Percentiles rank a stretch among this genome's conserved stretches.
These are phyloP conservation scores for Apiospora marii DNA, from an alignment of 2,329 filamentous ascomycete species.

Conservation along the genomic window DNA sequence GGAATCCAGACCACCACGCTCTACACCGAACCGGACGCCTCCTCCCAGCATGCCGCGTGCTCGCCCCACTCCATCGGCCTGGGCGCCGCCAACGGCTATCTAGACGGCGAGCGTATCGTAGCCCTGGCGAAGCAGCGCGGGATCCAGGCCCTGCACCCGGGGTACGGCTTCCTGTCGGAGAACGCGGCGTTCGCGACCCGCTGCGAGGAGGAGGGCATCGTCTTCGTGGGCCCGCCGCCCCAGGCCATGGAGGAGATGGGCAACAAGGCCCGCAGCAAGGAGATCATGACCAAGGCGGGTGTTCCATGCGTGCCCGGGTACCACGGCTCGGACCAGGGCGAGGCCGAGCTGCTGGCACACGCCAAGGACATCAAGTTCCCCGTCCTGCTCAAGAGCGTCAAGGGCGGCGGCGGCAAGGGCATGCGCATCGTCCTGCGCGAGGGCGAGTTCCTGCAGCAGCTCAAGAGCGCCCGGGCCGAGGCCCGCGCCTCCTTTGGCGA, in stretches of 20 bases:
- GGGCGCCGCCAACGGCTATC: conserved; percentile 83
- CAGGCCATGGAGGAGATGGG: conserved; percentile 79
- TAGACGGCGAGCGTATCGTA: conserved; percentile 94
- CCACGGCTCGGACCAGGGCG: conserved; percentile 84
- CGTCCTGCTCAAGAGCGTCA: conserved; percentile 81
- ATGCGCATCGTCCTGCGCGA: conserved; percentile 77
- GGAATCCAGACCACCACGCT: conserved; percentile 94
- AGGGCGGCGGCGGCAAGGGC: conserved; percentile 84
- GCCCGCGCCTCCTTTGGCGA: conserved; percentile 83
- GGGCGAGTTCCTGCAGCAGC: conserved; percentile 73
- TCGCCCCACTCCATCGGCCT: conserved; percentile 86
- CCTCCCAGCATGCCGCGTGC: conserved; percentile 85
- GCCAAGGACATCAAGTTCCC: conserved; percentile 75
- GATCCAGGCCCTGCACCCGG: conserved; percentile 92
- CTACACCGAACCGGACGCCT: conserved; percentile 91
- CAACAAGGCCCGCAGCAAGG: conserved; percentile 78
- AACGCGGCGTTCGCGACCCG: conserved; percentile 89
- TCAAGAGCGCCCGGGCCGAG: conserved; percentile 77
- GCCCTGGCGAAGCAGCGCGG: conserved; percentile 83
- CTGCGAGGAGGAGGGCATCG: conserved; percentile 87
- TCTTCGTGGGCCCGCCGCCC: conserved; percentile 92
- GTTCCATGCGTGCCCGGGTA: conserved; percentile 98
- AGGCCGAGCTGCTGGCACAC: conserved; percentile 67
- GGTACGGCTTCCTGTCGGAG: conserved; percentile 95
- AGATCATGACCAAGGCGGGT: conserved; percentile 95